Base-by-base conservation (phyloP, 2,329 filamentous ascomycete species). In the Chrysoporthe deuterocubensis region DNA sequence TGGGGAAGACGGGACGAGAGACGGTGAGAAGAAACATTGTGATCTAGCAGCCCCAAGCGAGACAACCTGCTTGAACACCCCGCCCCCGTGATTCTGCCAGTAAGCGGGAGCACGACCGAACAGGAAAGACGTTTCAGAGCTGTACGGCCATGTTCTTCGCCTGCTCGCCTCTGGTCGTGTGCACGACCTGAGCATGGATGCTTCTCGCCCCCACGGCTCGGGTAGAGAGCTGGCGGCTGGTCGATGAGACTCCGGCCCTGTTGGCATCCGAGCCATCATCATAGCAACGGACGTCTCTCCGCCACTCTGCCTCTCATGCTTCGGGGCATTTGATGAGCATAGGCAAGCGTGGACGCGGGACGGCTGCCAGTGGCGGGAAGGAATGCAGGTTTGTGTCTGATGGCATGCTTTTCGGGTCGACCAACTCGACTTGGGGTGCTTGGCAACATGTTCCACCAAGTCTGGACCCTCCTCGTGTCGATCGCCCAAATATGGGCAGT, bases 51-150 rank as follows among this genome's bases (percentile, higher is more conserved):
- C n/a, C 11, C 58, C 58, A 26, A 7, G 26, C 44, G n/a, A 18
- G 44, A 48, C 48, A 52, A 52, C 14, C 6, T 26, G 58, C 34
- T 43, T 44, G 46, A 52, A 40, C 48, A 46, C 56, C 64, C 44
- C 26, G 26, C 26, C 57, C 57, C 64, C 64, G 46, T 56, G 48
- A 46, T 61, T 54, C 64, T 46, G 57, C 46, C 40, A 13, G 48
- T 42, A 16, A 65, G 57, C 56, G 34, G 37, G 14, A 43, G 37
- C 4, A 59, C 26, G 37, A 50, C 57, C 44, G 40, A 60, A 60
- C n/a, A 65, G 64, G 64, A 61, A 65, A 65, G 64, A 60, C n/a
- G 61, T 63, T 63, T 63, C 48, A 63, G 16, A 43, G 16, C 61
- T 54, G 40, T 44, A 46, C 48, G 59, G 42, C 40, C 40, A 61